Conservation (phyloP, 192 early-diverging fungal genomes). For the Entomortierella parvispora region DNA sequence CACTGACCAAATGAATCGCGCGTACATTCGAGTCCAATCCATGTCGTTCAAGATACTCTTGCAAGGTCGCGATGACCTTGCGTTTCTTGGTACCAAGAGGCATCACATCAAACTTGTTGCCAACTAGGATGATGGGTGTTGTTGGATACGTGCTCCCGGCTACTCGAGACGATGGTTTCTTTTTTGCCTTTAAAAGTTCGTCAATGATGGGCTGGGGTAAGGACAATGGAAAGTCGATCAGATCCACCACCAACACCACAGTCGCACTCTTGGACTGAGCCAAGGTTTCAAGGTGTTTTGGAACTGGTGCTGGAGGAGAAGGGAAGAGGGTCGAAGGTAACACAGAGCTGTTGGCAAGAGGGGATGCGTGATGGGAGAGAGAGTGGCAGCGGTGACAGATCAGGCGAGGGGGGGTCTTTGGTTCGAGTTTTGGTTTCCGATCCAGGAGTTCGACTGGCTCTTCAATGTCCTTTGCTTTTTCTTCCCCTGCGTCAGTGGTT, state of each 20-base stretch:
- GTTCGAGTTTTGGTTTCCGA: slow-evolving; percentile 10
- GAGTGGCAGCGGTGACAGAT: slow-evolving; percentile 48
- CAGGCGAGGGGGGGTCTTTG: neutral
- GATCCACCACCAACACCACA: slow-evolving; percentile 42
- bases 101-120: slow-evolving; percentile 52
- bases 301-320: slow-evolving; percentile 28
- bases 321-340: slow-evolving; percentile 28
- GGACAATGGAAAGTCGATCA: slow-evolving; percentile 43
- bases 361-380: slow-evolving; percentile 35
- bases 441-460: neutral
- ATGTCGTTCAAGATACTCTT: slow-evolving; percentile 16
- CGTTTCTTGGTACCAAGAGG: slow-evolving; percentile 22
- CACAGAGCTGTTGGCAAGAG: slow-evolving; percentile 7
- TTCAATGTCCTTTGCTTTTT: neutral
- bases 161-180: neutral
- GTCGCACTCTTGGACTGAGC: slow-evolving; percentile 34
- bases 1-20: slow-evolving; percentile 42
- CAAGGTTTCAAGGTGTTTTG: slow-evolving; percentile 36
- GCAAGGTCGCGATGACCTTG: slow-evolving; percentile 15
- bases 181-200: slow-evolving; percentile 26
- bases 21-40: slow-evolving; percentile 11
- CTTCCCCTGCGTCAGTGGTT: neutral
- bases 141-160: neutral
- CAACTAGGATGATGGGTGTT: slow-evolving; percentile 38
- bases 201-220: slow-evolving; percentile 29